phyloP scores from a whole-genome alignment of 352 stramenopile species.

The Pythium volutum region DNA sequence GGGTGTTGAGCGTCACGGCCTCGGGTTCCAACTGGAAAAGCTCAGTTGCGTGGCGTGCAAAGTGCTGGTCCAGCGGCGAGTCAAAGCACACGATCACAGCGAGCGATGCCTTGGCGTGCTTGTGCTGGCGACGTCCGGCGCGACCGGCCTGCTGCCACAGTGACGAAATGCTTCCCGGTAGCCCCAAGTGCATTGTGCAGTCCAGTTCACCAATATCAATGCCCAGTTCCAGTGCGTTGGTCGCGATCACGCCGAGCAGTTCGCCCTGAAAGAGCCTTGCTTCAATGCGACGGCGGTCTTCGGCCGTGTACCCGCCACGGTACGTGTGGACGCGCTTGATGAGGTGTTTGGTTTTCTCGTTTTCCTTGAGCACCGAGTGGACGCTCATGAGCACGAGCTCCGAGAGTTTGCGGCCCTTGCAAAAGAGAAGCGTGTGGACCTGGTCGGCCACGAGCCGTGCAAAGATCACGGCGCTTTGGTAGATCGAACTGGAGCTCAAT shows the following conservation, averaged over 20 bases:
- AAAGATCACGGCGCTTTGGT: conserved; percentile 92
- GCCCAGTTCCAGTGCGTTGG: conserved; percentile 96
- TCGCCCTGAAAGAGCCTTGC: conserved; percentile 92
- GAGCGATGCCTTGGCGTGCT: conserved; percentile 79
- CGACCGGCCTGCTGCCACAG: conserved; percentile 97
- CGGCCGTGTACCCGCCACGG: conserved; percentile 93
- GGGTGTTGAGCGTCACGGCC: conserved; percentile 76
- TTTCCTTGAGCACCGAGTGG: conserved; percentile 57
- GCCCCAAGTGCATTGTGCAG: conserved; percentile 95
- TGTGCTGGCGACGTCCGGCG: conserved; percentile 74
- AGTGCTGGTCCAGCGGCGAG: conserved; percentile 92
- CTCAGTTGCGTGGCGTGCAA: conserved; percentile 54
- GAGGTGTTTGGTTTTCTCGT: conserved; percentile 38
- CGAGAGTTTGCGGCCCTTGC: conserved; percentile 91
- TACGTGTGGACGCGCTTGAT: conserved; percentile 91
- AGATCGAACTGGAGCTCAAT: conserved; percentile 68
- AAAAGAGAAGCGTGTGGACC: conserved; percentile 96
- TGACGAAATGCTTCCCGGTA: conserved; percentile 90
- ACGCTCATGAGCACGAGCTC: conserved; percentile 90
- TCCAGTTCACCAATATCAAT: conserved; percentile 95
- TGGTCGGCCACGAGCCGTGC: conserved; percentile 84
- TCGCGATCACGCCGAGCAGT: conserved; percentile 94
- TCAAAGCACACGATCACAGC: conserved; percentile 96
- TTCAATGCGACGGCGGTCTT: conserved; percentile 93
- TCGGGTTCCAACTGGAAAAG: conserved; percentile 78